A percentile compares a stretch with the other conserved stretches of the same genome.
Conservation (phyloP, 768 basidiomycete genomes). For the Tricholoma bakamatsutake region DNA sequence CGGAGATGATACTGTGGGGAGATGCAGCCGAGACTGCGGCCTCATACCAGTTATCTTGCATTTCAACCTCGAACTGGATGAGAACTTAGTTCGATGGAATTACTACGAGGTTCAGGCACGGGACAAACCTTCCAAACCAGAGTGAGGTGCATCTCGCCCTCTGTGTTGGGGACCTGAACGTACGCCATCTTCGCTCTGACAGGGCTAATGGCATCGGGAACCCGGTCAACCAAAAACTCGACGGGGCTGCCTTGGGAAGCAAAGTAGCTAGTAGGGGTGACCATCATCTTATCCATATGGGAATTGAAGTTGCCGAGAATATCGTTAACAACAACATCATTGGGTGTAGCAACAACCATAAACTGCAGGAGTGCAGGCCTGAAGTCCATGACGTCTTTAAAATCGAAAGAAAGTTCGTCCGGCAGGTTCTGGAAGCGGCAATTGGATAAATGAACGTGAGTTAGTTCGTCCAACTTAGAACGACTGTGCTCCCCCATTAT, state of each 20-base stretch:
- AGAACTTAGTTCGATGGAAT: background rate
- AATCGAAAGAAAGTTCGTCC: conserved; percentile 21
- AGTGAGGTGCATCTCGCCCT: conserved; percentile 55
- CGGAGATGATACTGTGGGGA: conserved; percentile 80
- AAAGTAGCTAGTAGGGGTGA: conserved; percentile 38
- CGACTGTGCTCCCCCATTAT: conserved; percentile 23
- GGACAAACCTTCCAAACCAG: conserved; percentile 74
- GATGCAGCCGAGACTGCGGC: conserved; percentile 66
- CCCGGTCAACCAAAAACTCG: conserved; percentile 45
- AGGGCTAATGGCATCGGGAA: conserved; percentile 73
- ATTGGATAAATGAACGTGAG: conserved; percentile 48
- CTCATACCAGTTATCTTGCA: conserved; percentile 96
- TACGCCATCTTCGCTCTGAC: conserved; percentile 80
- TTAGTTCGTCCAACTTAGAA: conserved; percentile 26
- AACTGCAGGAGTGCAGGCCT: conserved; percentile 67
- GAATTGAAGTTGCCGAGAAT: conserved; percentile 45
- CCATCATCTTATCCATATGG: conserved; percentile 44
- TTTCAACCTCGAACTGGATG: conserved; percentile 79
- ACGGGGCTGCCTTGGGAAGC: conserved; percentile 35
- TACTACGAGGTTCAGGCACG: background rate
- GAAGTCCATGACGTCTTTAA: conserved; percentile 31
- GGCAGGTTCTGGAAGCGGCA: conserved; percentile 46
- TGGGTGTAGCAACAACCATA: conserved; percentile 70
- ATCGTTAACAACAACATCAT: conserved; percentile 37
- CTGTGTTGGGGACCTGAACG: conserved; percentile 68